A percentile compares a stretch with the other conserved stretches of the same genome.
Conservation (phyloP, 164 flowering plant genomes). For the Warburgia ugandensis region DNA sequence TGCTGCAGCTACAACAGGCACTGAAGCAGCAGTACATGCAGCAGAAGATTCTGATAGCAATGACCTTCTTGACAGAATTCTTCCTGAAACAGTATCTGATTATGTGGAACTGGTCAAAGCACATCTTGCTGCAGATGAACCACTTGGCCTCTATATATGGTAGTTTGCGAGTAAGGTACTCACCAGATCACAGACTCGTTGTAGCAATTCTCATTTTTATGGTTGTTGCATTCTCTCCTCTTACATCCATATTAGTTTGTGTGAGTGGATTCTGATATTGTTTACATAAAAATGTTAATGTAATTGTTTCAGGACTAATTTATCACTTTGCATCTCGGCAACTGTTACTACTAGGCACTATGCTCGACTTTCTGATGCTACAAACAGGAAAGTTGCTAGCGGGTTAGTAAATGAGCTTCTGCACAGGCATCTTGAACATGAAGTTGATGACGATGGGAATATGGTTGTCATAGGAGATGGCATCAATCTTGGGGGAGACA, state of each 20-base stretch:
- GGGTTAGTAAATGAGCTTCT: slow-evolving; percentile 64
- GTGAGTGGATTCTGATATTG: too few species aligned
- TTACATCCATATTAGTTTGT: too few species aligned
- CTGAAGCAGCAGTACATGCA: slow-evolving; percentile 90
- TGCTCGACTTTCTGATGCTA: slow-evolving; percentile 89
- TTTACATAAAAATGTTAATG: too few species aligned
- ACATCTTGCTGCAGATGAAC: slow-evolving; percentile 77
- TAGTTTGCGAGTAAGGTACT: too few species aligned
- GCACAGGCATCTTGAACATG: slow-evolving; percentile 66
- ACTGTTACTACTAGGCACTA: slow-evolving; percentile 72
- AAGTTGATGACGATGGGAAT: slow-evolving; percentile 70
- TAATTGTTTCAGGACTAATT: slow-evolving; percentile 58
- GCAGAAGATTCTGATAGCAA: slow-evolving; percentile 82
- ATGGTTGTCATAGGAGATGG: slow-evolving; percentile 84
- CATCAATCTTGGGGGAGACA: slow-evolving; percentile 89
- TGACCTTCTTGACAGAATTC: slow-evolving; percentile 77
- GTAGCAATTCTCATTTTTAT: too few species aligned
- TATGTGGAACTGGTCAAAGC: slow-evolving; percentile 72
- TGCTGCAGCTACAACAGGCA: slow-evolving; percentile 83
- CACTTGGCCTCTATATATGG: too few species aligned
- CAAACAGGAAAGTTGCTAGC: slow-evolving; percentile 69
- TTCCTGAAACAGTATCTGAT: slow-evolving; percentile 80
- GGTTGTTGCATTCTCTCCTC: too few species aligned
- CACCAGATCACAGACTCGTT: too few species aligned
- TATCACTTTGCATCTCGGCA: slow-evolving; percentile 79